phyloP scores from a whole-genome alignment of 768 basidiomycete species.

The button mushroom (Agaricus bisporus) region DNA sequence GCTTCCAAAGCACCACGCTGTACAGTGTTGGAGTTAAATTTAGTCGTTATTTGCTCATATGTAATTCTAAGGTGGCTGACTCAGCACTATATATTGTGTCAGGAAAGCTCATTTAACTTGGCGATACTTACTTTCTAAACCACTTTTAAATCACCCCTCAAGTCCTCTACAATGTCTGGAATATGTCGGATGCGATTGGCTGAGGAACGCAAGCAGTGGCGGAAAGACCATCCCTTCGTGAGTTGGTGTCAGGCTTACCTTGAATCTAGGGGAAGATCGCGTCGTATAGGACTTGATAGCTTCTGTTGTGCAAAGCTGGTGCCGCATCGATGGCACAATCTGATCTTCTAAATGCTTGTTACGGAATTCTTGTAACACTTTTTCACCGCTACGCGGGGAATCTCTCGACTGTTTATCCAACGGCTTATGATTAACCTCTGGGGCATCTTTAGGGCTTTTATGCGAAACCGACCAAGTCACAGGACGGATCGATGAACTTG shows the following conservation, averaged over 20 bases:
- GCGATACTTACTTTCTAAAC: neutral
- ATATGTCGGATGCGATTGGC: slow-evolving; percentile 90
- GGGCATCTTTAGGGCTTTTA: slow-evolving; percentile 76
- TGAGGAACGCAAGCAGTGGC: slow-evolving; percentile 98
- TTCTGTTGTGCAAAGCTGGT: neutral
- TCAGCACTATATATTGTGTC: neutral
- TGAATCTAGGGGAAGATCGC: no score
- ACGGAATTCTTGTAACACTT: neutral
- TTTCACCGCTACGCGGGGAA: neutral
- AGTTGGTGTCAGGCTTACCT: slow-evolving; percentile 25
- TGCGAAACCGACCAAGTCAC: slow-evolving; percentile 84
- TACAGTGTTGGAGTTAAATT: neutral
- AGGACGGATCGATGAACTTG: slow-evolving; percentile 93
- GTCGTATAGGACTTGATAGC: neutral
- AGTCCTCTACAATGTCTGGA: slow-evolving; percentile 62
- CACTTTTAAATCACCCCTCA: neutral
- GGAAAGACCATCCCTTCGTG: slow-evolving; percentile 98
- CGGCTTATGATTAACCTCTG: neutral
- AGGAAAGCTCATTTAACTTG: neutral
- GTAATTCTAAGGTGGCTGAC: slow-evolving; percentile 8
- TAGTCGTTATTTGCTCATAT: neutral
- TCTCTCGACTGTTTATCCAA: neutral
- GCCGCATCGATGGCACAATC: neutral
- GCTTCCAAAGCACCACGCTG: no score
- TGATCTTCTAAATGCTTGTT: neutral